Evolutionary conservation across 306 rosid species (phyloP).

Genomic region (Bauhinia variegata): DNA sequence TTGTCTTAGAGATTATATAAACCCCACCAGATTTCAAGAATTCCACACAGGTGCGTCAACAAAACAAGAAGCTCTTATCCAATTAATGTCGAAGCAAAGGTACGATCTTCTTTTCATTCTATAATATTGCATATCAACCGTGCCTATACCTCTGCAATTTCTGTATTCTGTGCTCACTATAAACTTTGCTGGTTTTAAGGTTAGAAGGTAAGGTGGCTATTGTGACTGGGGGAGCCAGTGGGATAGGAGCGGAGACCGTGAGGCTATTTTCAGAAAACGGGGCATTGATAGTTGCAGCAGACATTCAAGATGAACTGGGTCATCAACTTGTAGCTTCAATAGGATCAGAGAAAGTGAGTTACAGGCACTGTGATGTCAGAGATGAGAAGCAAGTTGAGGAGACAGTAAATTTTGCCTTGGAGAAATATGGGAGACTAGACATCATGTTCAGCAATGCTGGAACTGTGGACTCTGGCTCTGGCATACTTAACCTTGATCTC

Average conservation of each 20-base stretch:
- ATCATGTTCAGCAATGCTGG: slow-evolving; percentile 64
- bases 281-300: slow-evolving; percentile 52
- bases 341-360: slow-evolving; percentile 38
- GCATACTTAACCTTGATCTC: slow-evolving; percentile 54
- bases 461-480: slow-evolving; percentile 43
- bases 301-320: slow-evolving; percentile 61
- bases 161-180: neutral
- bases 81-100: slow-evolving; percentile 53
- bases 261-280: slow-evolving; percentile 48
- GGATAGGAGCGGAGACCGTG: slow-evolving; percentile 56
- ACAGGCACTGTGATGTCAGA: slow-evolving; percentile 55
- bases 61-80: neutral
- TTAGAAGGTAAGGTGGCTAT: slow-evolving; percentile 59
- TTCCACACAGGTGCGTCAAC: too few species aligned
- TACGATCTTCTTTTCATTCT: slow-evolving; percentile 1
- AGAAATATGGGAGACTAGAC: slow-evolving; percentile 50
- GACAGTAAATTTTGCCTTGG: slow-evolving; percentile 43
- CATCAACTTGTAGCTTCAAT: slow-evolving; percentile 40
- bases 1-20: too few species aligned
- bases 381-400: slow-evolving; percentile 57
- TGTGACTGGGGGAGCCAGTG: slow-evolving; percentile 63
- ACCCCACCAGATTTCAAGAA: too few species aligned
- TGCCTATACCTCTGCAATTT: too few species aligned
- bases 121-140: neutral
- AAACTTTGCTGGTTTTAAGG: slow-evolving; percentile 12